These are phyloP conservation scores for Phytophthora foliorum DNA, from an alignment of 352 stramenopile species.

Conservation along the genomic window DNA sequence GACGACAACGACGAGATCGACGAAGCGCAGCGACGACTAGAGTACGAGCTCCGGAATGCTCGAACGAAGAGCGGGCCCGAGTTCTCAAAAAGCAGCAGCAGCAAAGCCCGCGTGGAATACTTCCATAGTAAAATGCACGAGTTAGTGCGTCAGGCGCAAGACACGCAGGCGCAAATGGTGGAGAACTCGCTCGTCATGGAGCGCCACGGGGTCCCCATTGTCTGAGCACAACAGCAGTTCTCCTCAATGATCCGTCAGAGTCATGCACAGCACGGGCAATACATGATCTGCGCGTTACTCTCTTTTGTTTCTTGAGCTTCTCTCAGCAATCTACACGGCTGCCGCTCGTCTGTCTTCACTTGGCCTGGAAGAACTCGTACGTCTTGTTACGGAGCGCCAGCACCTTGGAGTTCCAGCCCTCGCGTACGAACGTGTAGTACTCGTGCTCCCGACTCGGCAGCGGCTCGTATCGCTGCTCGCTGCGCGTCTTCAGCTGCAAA, in stretches of 20 bases:
- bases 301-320: slow-evolving; percentile 18
- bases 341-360: slow-evolving; percentile 15
- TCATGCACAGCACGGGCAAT: slow-evolving; percentile 10
- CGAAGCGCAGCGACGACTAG: slow-evolving; percentile 27
- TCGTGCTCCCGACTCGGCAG: slow-evolving; percentile 81
- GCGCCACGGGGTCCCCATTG: slow-evolving; percentile 48
- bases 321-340: slow-evolving; percentile 2
- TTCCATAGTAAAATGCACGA: slow-evolving; percentile 77
- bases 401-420: slow-evolving; percentile 81
- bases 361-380: slow-evolving; percentile 63
- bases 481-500: slow-evolving; percentile 35
- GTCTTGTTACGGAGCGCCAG: slow-evolving; percentile 67
- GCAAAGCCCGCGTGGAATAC: slow-evolving; percentile 45
- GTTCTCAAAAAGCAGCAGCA: slow-evolving; percentile 2
- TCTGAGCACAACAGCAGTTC: slow-evolving; percentile 19
- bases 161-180: slow-evolving; percentile 74
- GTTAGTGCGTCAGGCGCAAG: slow-evolving; percentile 71
- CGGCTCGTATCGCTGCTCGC: slow-evolving; percentile 65
- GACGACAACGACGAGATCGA: slow-evolving; percentile 27
- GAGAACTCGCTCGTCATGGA: slow-evolving; percentile 69
- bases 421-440: slow-evolving; percentile 81
- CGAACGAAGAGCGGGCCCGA: slow-evolving; percentile 17
- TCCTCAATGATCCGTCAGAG: slow-evolving; percentile 11
- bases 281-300: slow-evolving; percentile 30
- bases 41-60: slow-evolving; percentile 25